phyloP scores from a whole-genome alignment of 2,329 filamentous ascomycete species.

The Alternaria tenuissima region DNA sequence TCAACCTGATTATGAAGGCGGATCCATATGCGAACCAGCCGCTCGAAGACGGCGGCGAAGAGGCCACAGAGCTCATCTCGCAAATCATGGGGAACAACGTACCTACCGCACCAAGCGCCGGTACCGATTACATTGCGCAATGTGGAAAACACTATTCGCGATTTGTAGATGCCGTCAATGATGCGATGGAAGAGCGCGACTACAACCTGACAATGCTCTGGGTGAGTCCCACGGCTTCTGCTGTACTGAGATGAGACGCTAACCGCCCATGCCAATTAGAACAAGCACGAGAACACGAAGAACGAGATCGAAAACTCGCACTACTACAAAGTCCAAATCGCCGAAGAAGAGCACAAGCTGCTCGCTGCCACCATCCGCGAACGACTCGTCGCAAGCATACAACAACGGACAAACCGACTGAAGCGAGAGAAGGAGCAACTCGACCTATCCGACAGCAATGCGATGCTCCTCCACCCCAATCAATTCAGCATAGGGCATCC shows the following conservation, averaged over 20 bases:
- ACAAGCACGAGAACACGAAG: conserved; percentile 64
- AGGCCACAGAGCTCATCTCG: conserved; percentile 68
- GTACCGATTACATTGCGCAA: conserved; percentile 70
- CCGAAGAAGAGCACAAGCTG: conserved; percentile 68
- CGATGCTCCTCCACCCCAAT: conserved; percentile 69
- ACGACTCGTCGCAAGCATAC: conserved; percentile 66
- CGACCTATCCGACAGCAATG: conserved; percentile 72
- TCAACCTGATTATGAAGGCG: conserved; percentile 83
- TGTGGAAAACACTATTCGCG: conserved; percentile 84
- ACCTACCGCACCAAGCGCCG: conserved; percentile 60
- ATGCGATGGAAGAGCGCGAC: conserved; percentile 87
- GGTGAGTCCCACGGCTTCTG: conserved; percentile 61
- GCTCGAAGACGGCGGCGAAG: conserved; percentile 70
- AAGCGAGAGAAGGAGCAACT: conserved; percentile 72
- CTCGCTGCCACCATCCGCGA: conserved; percentile 68
- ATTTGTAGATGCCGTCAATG: conserved; percentile 86
- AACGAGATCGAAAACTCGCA: conserved; percentile 65
- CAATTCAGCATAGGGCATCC: conserved; percentile 72
- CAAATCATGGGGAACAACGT: conserved; percentile 53
- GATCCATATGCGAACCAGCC: conserved; percentile 79
- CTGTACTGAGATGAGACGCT: conserved; percentile 14
- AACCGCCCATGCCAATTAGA: conserved; percentile 51
- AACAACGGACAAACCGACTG: conserved; percentile 64
- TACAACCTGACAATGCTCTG: conserved; percentile 80
- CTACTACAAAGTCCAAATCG: conserved; percentile 67